A percentile compares a stretch with the other conserved stretches of the same genome.
These are phyloP conservation scores for Aschersonia sp. DNA, from an alignment of 2,329 filamentous ascomycete species.

Conservation along the genomic window DNA sequence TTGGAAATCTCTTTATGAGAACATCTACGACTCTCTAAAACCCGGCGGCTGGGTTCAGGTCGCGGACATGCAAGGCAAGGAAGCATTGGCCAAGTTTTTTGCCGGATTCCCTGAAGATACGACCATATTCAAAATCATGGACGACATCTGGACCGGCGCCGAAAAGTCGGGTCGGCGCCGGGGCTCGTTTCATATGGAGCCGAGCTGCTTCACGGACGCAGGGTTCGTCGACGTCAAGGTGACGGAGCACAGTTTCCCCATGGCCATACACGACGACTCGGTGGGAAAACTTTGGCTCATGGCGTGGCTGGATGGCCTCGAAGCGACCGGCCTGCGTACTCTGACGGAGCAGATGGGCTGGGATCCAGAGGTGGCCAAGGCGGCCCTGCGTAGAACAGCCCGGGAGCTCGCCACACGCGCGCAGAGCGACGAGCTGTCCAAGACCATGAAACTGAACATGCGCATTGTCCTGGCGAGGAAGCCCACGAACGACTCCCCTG, in stretches of 20 bases:
- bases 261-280: conserved; percentile 27
- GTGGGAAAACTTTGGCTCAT: conserved; percentile 40
- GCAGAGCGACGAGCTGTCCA: conserved; percentile 26
- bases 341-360: conserved; percentile 38
- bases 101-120: conserved; percentile 27
- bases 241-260: conserved; percentile 31
- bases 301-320: conserved; percentile 33
- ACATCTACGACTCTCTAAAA: conserved; percentile 35
- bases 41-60: conserved; percentile 44
- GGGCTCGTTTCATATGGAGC: conserved; percentile 29
- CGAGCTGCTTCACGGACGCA: conserved; percentile 26
- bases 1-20: conserved; percentile 39
- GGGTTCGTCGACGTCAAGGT: conserved; percentile 37
- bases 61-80: conserved; percentile 35
- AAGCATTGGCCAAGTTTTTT: conserved; percentile 17
- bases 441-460: conserved; percentile 30
- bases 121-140: conserved; percentile 24
- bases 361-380: conserved; percentile 32
- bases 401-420: conserved; percentile 33
- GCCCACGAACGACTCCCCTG: conserved; percentile 15
- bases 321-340: conserved; percentile 31
- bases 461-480: conserved; percentile 35
- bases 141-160: conserved; percentile 28
- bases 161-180: conserved; percentile 28
- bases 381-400: conserved; percentile 29